A percentile compares a stretch with the other conserved stretches of the same genome.
These are phyloP conservation scores for Flaveria floridana DNA, from an alignment of 140 eudicot genomes.

Conservation along the genomic window DNA sequence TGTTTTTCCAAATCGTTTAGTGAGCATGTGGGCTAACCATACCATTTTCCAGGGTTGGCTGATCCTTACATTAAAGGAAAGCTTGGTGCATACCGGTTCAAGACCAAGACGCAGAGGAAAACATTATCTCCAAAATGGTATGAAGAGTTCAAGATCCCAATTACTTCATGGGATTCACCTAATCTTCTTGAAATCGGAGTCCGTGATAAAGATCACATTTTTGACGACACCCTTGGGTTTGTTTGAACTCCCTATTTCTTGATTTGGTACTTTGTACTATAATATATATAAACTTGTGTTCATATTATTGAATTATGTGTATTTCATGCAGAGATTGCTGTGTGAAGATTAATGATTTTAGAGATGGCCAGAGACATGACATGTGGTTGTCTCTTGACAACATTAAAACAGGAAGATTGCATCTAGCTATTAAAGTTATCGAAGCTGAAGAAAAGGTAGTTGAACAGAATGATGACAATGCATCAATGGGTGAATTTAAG, in stretches of 20 bases:
- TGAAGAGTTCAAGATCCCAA: constrained; percentile 84
- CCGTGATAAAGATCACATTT: constrained; percentile 74
- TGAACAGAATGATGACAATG: constrained; percentile 30
- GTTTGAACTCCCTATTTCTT: constrained; percentile 26
- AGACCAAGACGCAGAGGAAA: constrained; percentile 68
- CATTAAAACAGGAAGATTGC: constrained; percentile 78
- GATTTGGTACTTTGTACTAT: background rate
- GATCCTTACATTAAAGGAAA: constrained; percentile 93
- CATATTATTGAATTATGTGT: background rate
- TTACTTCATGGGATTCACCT: constrained; percentile 65
- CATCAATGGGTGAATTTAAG: constrained; percentile 24
- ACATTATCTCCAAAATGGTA: constrained; percentile 83
- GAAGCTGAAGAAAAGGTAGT: constrained; percentile 39
- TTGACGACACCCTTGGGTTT: constrained; percentile 74
- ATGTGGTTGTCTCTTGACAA: constrained; percentile 74
- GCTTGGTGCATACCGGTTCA: constrained; percentile 66
- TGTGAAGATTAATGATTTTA: constrained; percentile 54
- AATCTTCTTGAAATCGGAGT: constrained; percentile 65
- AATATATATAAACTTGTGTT: background rate
- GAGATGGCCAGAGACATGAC: constrained; percentile 81
- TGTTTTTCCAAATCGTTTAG: background rate
- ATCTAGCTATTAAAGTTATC: constrained; percentile 61
- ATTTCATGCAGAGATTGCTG: constrained; percentile 59
- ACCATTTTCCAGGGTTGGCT: constrained; percentile 65
- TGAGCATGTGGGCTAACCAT: constrained; percentile 14